A percentile compares a stretch with the other conserved stretches of the same genome.
Conservation (phyloP, 495 filamentous ascomycete genomes). For the Podospora pseudocomata region DNA sequence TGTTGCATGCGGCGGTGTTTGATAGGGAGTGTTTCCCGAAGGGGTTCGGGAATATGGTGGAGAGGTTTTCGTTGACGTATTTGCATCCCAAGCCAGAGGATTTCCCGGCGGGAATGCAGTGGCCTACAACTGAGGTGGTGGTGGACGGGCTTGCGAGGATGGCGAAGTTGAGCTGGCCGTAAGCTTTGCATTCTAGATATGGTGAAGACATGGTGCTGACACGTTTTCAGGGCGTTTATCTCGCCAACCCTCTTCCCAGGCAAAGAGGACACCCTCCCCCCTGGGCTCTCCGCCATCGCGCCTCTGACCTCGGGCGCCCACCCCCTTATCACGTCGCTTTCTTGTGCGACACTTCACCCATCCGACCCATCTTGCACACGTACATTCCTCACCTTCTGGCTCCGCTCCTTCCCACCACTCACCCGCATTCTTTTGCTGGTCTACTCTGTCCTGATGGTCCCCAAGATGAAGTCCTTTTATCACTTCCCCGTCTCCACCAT, state of each 20-base stretch:
- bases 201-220: constrained; percentile 17
- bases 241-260: constrained; percentile 85
- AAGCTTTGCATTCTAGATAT: constrained; percentile 33
- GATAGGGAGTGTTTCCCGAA: constrained; percentile 82
- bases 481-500: constrained; percentile 61
- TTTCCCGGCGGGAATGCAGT: constrained; percentile 62
- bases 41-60: constrained; percentile 66
- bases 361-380: constrained; percentile 78
- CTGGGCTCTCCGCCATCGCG: constrained; percentile 60
- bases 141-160: constrained; percentile 78
- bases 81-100: constrained; percentile 66
- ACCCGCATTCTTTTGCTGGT: constrained; percentile 70
- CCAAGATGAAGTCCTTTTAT: constrained; percentile 61
- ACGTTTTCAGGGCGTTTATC: constrained; percentile 50
- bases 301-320: constrained; percentile 82
- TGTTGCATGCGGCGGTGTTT: constrained; percentile 89
- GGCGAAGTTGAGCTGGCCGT: constrained; percentile 81
- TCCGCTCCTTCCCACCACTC: constrained; percentile 73
- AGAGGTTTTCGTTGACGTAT: constrained; percentile 72
- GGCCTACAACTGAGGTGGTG: constrained; percentile 74
- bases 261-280: constrained; percentile 59
- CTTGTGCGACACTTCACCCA: constrained; percentile 91
- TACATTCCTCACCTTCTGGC: constrained; percentile 78
- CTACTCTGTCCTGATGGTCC: constrained; percentile 63
- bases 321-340: constrained; percentile 73